Base-by-base conservation (phyloP, 2,329 filamentous ascomycete genomes). In the Pyrenophora teres region DNA sequence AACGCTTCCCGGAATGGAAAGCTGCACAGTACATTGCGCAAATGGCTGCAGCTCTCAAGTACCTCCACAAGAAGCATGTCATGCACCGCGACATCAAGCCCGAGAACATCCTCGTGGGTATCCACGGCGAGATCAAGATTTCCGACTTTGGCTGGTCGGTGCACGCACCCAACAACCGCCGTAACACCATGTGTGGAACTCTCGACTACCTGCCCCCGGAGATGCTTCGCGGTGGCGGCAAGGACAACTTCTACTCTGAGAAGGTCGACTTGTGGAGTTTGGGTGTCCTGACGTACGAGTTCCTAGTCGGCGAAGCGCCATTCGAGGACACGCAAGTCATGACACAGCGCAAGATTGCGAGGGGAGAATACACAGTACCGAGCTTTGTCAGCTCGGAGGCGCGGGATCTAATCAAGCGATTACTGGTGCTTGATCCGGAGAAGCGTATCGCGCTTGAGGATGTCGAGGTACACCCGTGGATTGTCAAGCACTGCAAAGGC, bases 111-210 rank as follows among this genome's bases (percentile, higher is more conserved):
- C 83, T 97, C 18, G 88, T 97, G 25, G 93, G 93, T 12, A 92
- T 97, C 54, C 93, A 97, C 71, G 94, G 92, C 61, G 94, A 99
- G 80, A 92, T 99, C 78, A 99, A 99, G 77, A 92, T 99, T 69
- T 95, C 91, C 4, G 94, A 99, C 75, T 99, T 97, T 69, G 93
- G 94, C 42, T 99, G 94, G 94, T 95, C 90, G 72, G 94, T 97
- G 3, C 94, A 99, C 75, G 94, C 94, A 4, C 94, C 94, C 23
- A 97, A 96, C 76, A 95, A 93, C 77, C 82, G 94, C 63, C 83
- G 94, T 56, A 88, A 92, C 69, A 99, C 94, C 49, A 92, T 97
- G 85, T 99, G 94, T 74, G 94, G 94, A 58, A 99, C 94, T 15
- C 84, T 97, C 36, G 94, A 99, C 77, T 99, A 99, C 74, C 84